Evolutionary conservation across 495 filamentous ascomycete species (phyloP).

Genomic region (Viridothelium virens): DNA sequence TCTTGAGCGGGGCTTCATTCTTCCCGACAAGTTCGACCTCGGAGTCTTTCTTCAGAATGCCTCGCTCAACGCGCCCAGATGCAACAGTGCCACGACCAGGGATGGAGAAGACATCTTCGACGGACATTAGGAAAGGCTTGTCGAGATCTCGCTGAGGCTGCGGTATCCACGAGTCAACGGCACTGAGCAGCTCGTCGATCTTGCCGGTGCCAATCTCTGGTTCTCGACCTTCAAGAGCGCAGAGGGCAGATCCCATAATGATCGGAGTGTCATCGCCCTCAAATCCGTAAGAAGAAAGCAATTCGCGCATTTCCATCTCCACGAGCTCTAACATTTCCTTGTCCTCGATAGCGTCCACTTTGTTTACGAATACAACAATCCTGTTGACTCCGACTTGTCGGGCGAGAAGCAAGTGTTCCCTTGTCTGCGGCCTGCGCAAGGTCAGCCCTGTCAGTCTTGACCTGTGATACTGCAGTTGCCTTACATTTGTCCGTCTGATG

Average conservation of each 20-base stretch:
- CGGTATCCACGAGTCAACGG: conserved; percentile 94
- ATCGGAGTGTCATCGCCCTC: conserved; percentile 97
- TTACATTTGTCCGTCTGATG: conserved; percentile 96
- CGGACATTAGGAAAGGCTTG: conserved; percentile 97
- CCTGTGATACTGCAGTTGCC: conserved; percentile 13
- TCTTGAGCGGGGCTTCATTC: conserved; percentile 69
- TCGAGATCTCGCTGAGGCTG: conserved; percentile 83
- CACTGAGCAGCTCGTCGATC: conserved; percentile 79
- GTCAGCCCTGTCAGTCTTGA: conserved; percentile 28
- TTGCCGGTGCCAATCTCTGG: conserved; percentile 79
- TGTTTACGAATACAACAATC: conserved; percentile 99
- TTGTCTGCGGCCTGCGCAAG: conserved; percentile 74
- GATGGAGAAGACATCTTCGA: conserved; percentile 99
- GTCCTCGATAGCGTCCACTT: conserved; percentile 93
- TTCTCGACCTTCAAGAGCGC: conserved; percentile 79
- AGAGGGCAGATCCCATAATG: conserved; percentile 90
- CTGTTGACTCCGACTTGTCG: conserved; percentile 96
- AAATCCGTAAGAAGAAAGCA: conserved; percentile 85
- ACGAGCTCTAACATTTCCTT: conserved; percentile 99
- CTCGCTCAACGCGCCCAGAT: conserved; percentile 95
- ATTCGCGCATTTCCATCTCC: conserved; percentile 99
- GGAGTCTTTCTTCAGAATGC: conserved; percentile 77
- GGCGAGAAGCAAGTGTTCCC: conserved; percentile 95
- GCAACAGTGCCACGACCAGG: conserved; percentile 93
- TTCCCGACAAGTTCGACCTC: conserved; percentile 94